Evolutionary conservation across 2,329 filamentous ascomycete genomes (phyloP).

Genomic region (Zopfia rhizophila): DNA sequence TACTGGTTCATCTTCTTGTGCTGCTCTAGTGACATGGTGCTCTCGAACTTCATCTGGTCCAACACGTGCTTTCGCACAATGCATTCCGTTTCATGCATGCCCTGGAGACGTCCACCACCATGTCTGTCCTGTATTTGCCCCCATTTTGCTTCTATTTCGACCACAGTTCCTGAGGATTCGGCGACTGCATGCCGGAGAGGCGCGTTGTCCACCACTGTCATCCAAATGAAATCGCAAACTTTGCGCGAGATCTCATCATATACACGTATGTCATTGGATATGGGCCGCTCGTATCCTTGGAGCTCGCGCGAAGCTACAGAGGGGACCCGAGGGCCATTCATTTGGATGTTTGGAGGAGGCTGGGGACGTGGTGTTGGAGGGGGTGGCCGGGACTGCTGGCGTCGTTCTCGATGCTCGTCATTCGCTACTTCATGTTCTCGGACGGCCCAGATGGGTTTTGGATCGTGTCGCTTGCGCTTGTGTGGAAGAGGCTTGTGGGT

Average conservation of each 20-base stretch:
- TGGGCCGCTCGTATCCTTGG: constrained; percentile 63
- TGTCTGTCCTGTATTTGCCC: constrained; percentile 80
- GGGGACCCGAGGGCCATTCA: constrained; percentile 29
- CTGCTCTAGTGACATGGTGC: constrained; percentile 92
- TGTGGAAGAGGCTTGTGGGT: constrained; percentile 38
- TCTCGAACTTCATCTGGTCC: constrained; percentile 70
- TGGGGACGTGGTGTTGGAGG: constrained; percentile 25
- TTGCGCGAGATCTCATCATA: constrained; percentile 78
- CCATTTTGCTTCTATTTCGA: constrained; percentile 95
- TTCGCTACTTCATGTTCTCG: constrained; percentile 31
- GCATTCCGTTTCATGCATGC: constrained; percentile 72
- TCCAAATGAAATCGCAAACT: constrained; percentile 84
- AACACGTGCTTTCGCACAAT: constrained; percentile 34
- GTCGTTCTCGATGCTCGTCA: constrained; percentile 33
- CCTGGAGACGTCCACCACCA: constrained; percentile 72
- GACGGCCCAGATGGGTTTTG: constrained; percentile 50
- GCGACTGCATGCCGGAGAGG: constrained; percentile 64
- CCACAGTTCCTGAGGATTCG: constrained; percentile 71
- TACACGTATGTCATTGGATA: constrained; percentile 73
- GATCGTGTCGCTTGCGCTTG: constrained; percentile 49
- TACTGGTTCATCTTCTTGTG: constrained; percentile 87
- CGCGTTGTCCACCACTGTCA: constrained; percentile 74
- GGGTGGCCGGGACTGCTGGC: constrained; percentile 22
- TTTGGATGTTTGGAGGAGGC: constrained; percentile 22
- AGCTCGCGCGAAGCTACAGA: constrained; percentile 24